Conservation (phyloP, 768 basidiomycete genomes). For the Pseudohyphozyma bogoriensis region DNA sequence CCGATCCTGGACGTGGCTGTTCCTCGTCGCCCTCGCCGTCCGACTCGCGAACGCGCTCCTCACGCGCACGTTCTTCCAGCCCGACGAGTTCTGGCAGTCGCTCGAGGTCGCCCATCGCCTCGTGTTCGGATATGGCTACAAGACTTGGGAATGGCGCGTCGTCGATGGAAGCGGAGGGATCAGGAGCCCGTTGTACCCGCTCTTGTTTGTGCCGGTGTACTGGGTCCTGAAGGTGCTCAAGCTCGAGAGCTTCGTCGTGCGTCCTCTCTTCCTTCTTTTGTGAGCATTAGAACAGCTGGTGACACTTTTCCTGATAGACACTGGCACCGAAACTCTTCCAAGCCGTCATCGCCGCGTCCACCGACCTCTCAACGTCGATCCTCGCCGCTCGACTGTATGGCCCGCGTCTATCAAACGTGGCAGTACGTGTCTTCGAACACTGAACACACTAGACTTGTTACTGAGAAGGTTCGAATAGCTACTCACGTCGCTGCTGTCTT, state of each 20-base stretch:
- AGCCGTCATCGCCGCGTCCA: conserved; percentile 50
- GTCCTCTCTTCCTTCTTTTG: conserved; percentile 34
- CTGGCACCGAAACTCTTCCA: conserved; percentile 16
- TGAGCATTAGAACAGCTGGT: background rate
- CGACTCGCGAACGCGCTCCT: conserved; percentile 46
- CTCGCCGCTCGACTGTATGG: conserved; percentile 55
- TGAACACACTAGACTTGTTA: background rate
- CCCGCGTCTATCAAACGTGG: conserved; percentile 46
- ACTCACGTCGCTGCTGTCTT: conserved; percentile 63
- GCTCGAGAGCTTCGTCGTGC: conserved; percentile 59
- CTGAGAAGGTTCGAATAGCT: too few relatives aligned
- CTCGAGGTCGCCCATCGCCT: conserved; percentile 80
- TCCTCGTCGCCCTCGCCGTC: conserved; percentile 31
- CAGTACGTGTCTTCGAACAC: conserved; percentile 44
- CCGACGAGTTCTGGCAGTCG: conserved; percentile 93
- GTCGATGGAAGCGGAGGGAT: conserved; percentile 45
- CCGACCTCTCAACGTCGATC: conserved; percentile 49
- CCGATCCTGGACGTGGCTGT: too few relatives aligned
- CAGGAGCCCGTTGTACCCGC: conserved; percentile 70
- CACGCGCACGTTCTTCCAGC: conserved; percentile 84
- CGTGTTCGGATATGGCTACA: conserved; percentile 81
- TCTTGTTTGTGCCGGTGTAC: conserved; percentile 64
- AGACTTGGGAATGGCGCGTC: conserved; percentile 88
- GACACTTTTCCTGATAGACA: background rate
- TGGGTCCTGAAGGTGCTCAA: conserved; percentile 53